Evolutionary conservation across 495 filamentous ascomycete genomes (phyloP), one percentile per base, ranked within the genome.

Genomic region (Aspergillus bridgeri): DNA sequence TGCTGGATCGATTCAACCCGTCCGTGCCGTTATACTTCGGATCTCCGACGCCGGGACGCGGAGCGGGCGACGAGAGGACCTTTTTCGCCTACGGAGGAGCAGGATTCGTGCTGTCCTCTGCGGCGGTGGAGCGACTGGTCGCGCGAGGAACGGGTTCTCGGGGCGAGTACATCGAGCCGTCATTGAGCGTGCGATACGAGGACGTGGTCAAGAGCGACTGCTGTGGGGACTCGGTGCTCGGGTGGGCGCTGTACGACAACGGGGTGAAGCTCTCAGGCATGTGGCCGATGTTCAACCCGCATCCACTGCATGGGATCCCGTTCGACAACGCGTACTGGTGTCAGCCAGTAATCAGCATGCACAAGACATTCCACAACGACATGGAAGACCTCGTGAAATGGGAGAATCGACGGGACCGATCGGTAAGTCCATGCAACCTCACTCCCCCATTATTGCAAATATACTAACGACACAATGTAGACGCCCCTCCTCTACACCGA

Each of bases 1-100:
- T 82, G 54, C 67, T 87, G 21, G 70, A 66, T 19, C 77, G 71
- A 42, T 75, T 83, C 23, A 75, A 83, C 62, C 74, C 76, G 3
- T 61, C 68, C 3, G 68, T 70, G n/a, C 73, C 78, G 51, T 56
- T 77, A 17, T 86, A 86, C 65, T 74, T 85, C 46, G 83, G 82
- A 6, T 72, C 71, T 5, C 71, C 79, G 48, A 67, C 80, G 54
- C 70, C 69, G 0, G 69, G 69, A 3, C 59, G 64, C 4, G n/a
- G 18, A 3, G n/a, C 62, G 64, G 76, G 74, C 45, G 59, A 71
- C 24, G 73, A 70, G 47, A 54, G 66, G 3, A 61, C 59, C 0
- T 73, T 61, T 48, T 84, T 85, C 48, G 81, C 79, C 3, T 81
- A 83, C 59, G 83, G 81, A 3, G 82, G 82, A 1, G 65, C 73